phyloP scores from a whole-genome alignment of 2,329 filamentous ascomycete genomes.

The Fusarium verticillioides region DNA sequence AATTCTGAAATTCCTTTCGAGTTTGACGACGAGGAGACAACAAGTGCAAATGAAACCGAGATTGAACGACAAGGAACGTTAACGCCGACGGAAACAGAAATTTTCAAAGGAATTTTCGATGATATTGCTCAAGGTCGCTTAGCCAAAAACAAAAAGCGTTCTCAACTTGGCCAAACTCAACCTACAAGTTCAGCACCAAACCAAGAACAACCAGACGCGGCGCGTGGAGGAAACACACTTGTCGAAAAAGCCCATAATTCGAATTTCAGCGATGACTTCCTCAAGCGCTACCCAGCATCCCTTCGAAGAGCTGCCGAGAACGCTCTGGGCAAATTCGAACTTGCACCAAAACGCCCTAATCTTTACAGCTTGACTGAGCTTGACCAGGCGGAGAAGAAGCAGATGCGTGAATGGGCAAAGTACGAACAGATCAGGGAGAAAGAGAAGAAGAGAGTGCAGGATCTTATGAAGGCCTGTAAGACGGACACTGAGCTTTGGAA shows the following conservation, averaged over 20 bases:
- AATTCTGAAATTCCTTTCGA: slow-evolving; percentile 64
- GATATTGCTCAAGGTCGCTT: slow-evolving; percentile 54
- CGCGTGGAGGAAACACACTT: slow-evolving; percentile 43
- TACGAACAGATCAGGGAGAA: slow-evolving; percentile 53
- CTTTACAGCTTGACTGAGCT: slow-evolving; percentile 45
- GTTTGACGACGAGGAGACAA: slow-evolving; percentile 57
- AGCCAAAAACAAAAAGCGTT: slow-evolving; percentile 44
- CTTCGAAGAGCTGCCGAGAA: slow-evolving; percentile 54
- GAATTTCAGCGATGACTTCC: slow-evolving; percentile 50
- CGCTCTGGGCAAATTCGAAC: slow-evolving; percentile 53
- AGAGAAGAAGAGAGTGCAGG: slow-evolving; percentile 65
- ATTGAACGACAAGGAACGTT: slow-evolving; percentile 59
- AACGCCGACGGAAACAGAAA: slow-evolving; percentile 65
- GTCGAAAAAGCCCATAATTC: slow-evolving; percentile 49
- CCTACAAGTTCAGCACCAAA: neutral
- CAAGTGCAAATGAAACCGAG: slow-evolving; percentile 27
- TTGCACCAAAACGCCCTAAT: slow-evolving; percentile 44
- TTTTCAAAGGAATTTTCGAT: slow-evolving; percentile 68
- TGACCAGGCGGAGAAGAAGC: slow-evolving; percentile 47
- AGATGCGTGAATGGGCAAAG: slow-evolving; percentile 49
- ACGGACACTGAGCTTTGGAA: slow-evolving; percentile 75
- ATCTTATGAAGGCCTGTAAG: slow-evolving; percentile 63
- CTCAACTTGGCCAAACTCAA: slow-evolving; percentile 1
- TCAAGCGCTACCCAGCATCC: slow-evolving; percentile 53
- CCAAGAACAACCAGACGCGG: neutral